phyloP scores from a whole-genome alignment of 2,329 filamentous ascomycete species.

The Saccharata proteae region DNA sequence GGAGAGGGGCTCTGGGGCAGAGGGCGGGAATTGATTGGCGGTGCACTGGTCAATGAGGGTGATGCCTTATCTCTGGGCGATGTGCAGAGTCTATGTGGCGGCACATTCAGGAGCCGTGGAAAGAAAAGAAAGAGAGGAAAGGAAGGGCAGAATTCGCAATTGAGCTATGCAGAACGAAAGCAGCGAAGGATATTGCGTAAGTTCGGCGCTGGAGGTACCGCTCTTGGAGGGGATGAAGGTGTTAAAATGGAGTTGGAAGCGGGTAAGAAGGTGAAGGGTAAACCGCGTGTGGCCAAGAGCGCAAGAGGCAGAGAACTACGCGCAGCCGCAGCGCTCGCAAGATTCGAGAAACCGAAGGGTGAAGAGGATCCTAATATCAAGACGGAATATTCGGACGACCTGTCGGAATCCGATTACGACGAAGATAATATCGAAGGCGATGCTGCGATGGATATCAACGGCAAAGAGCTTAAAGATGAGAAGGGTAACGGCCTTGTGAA shows the following conservation, averaged over 20 bases:
- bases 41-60: slow-evolving; percentile 39
- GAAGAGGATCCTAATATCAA: slow-evolving; percentile 30
- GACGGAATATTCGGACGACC: slow-evolving; percentile 10
- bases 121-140: slow-evolving; percentile 9
- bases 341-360: slow-evolving; percentile 47
- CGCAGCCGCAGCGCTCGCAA: slow-evolving; percentile 63
- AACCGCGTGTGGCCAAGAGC: slow-evolving; percentile 63
- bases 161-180: slow-evolving; percentile 61
- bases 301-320: slow-evolving; percentile 62
- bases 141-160: slow-evolving; percentile 29
- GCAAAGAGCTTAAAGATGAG: slow-evolving; percentile 50
- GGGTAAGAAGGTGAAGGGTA: slow-evolving; percentile 48
- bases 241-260: slow-evolving; percentile 55
- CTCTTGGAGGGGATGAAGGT: slow-evolving; percentile 57
- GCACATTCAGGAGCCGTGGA: slow-evolving; percentile 52
- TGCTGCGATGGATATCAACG: slow-evolving; percentile 53
- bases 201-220: slow-evolving; percentile 59
- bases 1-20: slow-evolving; percentile 78
- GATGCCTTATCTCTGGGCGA: slow-evolving; percentile 50
- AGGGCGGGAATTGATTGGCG: slow-evolving; percentile 51
- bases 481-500: slow-evolving; percentile 57
- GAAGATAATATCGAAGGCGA: slow-evolving; percentile 26
- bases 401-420: slow-evolving; percentile 20
- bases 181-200: slow-evolving; percentile 62
- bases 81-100: slow-evolving; percentile 61